Evolutionary conservation across 345 rosid species (phyloP).

Genomic region (Rhodomyrtus tomentosa): DNA sequence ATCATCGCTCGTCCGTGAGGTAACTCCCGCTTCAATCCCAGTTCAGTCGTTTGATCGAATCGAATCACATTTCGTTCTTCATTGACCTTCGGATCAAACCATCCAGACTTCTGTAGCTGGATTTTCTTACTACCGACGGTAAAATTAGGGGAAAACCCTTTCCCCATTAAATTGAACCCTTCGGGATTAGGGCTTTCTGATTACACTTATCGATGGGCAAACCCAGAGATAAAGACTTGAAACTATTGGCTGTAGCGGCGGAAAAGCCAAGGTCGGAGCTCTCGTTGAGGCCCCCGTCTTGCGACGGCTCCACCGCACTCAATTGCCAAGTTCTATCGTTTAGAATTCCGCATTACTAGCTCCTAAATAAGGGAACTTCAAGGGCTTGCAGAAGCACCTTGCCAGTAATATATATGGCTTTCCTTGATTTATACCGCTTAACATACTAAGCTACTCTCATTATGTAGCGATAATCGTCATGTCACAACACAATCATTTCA

Average conservation of each 20-base stretch:
- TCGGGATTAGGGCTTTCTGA: constrained; percentile 20
- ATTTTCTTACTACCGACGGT: not conserved
- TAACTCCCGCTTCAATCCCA: not conserved
- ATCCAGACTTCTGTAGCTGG: not conserved
- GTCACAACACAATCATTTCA: not conserved
- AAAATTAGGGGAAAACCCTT: not conserved
- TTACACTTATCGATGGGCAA: constrained; percentile 41
- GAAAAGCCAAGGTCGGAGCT: constrained; percentile 28
- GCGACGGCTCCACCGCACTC: constrained; percentile 24
- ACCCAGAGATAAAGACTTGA: constrained; percentile 34
- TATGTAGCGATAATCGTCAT: too few species aligned
- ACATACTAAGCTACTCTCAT: not conserved
- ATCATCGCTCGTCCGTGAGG: not conserved
- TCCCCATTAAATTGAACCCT: not conserved
- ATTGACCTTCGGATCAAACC: not conserved
- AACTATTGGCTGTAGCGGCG: constrained; percentile 33
- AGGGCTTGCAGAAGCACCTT: too few species aligned
- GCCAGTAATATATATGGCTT: not conserved
- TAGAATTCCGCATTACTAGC: not conserved
- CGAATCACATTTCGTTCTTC: not conserved
- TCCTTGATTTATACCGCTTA: not conserved
- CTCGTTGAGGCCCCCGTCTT: constrained; percentile 20
- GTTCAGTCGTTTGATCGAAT: not conserved
- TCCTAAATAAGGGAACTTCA: not conserved
- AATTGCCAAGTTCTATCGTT: too few species aligned